phyloP scores from a whole-genome alignment of 2,329 filamentous ascomycete genomes.

The Colletotrichum zoysiae region DNA sequence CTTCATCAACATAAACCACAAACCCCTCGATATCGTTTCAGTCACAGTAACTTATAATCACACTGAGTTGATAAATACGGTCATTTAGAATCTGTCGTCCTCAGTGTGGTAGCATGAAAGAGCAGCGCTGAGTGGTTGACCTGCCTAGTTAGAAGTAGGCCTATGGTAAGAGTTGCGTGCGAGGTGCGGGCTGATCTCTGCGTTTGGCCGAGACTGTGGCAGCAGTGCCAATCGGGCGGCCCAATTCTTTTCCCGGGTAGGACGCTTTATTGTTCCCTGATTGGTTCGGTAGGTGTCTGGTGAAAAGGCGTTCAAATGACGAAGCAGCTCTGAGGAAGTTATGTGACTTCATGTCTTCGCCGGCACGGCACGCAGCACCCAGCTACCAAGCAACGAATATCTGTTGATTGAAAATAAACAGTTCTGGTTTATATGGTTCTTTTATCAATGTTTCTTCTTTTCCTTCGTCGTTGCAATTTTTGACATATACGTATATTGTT shows the following conservation, averaged over 20 bases:
- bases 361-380: not conserved
- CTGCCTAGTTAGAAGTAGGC: too few relatives aligned
- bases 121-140: not conserved
- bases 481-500: not conserved
- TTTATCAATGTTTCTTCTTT: not conserved
- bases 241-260: not conserved
- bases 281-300: not conserved
- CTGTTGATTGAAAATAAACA: not conserved
- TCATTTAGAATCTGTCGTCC: not conserved
- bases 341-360: not conserved
- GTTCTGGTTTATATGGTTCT: not conserved
- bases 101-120: not conserved
- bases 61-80: not conserved
- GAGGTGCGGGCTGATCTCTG: too few relatives aligned
- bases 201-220: not conserved
- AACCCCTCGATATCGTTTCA: constrained; percentile 22
- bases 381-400: not conserved
- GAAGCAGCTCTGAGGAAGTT: too few relatives aligned
- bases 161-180: too few relatives aligned
- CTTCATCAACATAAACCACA: constrained; percentile 21
- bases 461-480: not conserved
- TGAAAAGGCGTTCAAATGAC: too few relatives aligned
- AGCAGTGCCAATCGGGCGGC: not conserved
- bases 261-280: not conserved
- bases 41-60: not conserved